Conservation (phyloP, 2,329 filamentous ascomycete genomes). For the Stemphylium beticola region DNA sequence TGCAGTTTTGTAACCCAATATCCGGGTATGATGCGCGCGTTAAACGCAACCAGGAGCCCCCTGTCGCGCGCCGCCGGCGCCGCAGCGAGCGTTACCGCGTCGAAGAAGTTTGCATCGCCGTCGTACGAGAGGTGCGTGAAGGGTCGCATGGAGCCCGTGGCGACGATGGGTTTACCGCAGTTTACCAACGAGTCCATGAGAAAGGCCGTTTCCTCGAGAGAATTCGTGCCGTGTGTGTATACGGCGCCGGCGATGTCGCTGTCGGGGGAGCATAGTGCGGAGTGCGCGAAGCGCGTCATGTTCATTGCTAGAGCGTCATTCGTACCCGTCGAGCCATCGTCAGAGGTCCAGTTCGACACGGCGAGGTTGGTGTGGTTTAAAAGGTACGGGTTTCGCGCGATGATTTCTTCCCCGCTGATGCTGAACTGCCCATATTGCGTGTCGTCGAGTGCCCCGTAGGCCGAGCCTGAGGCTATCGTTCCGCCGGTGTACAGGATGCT, state of each 20-base stretch:
- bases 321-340: constrained; percentile 32
- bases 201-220: constrained; percentile 39
- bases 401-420: constrained; percentile 34
- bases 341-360: constrained; percentile 35
- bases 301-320: constrained; percentile 40
- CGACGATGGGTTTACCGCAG: constrained; percentile 38
- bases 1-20: constrained; percentile 37
- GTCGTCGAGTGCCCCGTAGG: constrained; percentile 38
- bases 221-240: constrained; percentile 40
- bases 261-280: constrained; percentile 34
- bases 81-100: constrained; percentile 34
- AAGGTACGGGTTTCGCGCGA: constrained; percentile 34
- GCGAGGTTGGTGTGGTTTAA: constrained; percentile 39
- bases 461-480: constrained; percentile 35
- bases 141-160: constrained; percentile 33
- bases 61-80: constrained; percentile 26
- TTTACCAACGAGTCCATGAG: constrained; percentile 36
- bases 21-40: constrained; percentile 33
- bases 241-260: constrained; percentile 39
- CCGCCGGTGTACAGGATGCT: constrained; percentile 37
- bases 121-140: constrained; percentile 34
- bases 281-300: constrained; percentile 38
- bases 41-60: constrained; percentile 39
- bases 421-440: constrained; percentile 36
- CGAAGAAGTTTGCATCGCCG: constrained; percentile 39